Conservation (phyloP, 805 yeast species). For the Zygoascus bituminiphila region DNA sequence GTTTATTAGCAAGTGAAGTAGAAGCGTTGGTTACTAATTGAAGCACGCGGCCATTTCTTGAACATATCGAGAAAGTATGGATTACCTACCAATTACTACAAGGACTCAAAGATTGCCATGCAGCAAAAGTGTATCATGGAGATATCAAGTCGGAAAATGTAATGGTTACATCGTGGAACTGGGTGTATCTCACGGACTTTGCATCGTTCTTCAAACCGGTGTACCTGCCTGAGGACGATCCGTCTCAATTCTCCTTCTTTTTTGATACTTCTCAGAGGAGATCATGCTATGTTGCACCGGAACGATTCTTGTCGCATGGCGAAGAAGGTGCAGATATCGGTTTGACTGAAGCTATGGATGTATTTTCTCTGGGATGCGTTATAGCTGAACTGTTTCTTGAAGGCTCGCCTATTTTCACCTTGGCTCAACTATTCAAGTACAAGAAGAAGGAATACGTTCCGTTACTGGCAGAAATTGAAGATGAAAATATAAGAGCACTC, state of each 20-base stretch:
- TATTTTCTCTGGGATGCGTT: constrained; percentile 55
- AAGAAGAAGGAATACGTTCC: constrained; percentile 62
- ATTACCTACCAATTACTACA: constrained; percentile 68
- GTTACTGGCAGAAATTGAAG: constrained; percentile 48
- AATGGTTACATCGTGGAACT: constrained; percentile 79
- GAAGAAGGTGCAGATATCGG: constrained; percentile 24
- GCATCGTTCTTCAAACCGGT: constrained; percentile 74
- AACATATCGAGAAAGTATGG: constrained; percentile 74
- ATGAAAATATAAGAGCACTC: constrained; percentile 43
- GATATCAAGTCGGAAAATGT: constrained; percentile 89
- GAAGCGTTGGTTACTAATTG: neutral
- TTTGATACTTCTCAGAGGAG: constrained; percentile 86
- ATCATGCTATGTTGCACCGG: constrained; percentile 90
- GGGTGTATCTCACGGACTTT: constrained; percentile 77
- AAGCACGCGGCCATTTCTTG: constrained; percentile 78
- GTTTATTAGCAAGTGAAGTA: constrained; percentile 11
- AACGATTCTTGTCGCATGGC: constrained; percentile 48
- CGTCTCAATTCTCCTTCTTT: constrained; percentile 83
- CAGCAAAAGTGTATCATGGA: constrained; percentile 62
- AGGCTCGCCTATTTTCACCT: constrained; percentile 77
- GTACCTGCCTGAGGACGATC: constrained; percentile 83
- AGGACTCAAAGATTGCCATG: constrained; percentile 59
- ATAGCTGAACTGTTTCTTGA: constrained; percentile 84
- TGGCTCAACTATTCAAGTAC: constrained; percentile 81
- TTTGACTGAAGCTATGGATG: constrained; percentile 63